A percentile compares a stretch with the other conserved stretches of the same genome.
phyloP scores from a whole-genome alignment of 768 basidiomycete genomes.

The Brasilioporus rufonigricans region DNA sequence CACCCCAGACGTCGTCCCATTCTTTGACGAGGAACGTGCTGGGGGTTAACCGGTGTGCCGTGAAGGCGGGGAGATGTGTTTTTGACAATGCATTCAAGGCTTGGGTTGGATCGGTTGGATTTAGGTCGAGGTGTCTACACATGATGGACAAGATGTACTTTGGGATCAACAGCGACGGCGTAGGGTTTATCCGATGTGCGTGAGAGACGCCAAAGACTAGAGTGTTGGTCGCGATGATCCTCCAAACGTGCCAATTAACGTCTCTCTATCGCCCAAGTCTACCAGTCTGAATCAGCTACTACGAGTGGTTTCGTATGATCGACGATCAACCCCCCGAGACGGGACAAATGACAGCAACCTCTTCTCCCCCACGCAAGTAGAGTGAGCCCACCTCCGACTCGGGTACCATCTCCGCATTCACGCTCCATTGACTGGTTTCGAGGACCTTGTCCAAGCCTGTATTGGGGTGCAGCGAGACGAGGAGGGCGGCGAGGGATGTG shows the following conservation, averaged over 20 bases:
- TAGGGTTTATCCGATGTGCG: neutral
- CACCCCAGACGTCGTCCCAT: conserved; percentile 48
- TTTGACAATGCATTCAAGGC: neutral
- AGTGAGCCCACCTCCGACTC: conserved; percentile 40
- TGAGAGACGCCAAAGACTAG: no score
- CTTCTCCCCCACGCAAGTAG: conserved; percentile 64
- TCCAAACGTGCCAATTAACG: no score
- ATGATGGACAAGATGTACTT: neutral
- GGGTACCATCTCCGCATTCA: conserved; percentile 77
- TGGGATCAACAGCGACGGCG: neutral
- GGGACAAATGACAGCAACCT: conserved; percentile 77
- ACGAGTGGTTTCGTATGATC: no score
- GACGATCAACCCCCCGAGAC: conserved; percentile 67
- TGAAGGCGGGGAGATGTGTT: conserved; percentile 31
- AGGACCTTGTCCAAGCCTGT: conserved; percentile 53
- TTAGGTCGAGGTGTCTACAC: conserved; percentile 9
- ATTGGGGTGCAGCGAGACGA: conserved; percentile 54
- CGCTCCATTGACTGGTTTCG: conserved; percentile 69
- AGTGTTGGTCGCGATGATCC: no score
- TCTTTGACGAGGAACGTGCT: conserved; percentile 48
- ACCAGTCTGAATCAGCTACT: neutral
- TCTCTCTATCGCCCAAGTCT: neutral
- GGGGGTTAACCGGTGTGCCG: conserved; percentile 31
- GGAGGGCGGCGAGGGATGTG: conserved; percentile 46
- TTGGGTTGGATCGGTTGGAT: neutral